These are phyloP conservation scores for Striga asiatica DNA, from an alignment of 257 asterid species.

Conservation along the genomic window DNA sequence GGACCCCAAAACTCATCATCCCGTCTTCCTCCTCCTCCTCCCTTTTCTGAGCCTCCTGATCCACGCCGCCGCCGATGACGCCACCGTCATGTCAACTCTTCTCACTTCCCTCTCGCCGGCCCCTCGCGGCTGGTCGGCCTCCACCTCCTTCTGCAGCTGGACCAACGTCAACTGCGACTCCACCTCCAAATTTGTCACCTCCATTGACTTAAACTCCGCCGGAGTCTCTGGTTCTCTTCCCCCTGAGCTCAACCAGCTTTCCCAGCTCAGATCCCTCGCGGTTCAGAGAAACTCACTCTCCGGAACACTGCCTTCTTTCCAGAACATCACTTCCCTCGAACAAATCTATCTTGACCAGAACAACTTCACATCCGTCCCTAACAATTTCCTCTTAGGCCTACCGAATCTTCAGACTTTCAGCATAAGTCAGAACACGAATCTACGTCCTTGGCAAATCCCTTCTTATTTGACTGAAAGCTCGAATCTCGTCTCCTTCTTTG, in stretches of 20 bases:
- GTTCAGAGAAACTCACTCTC: constrained; percentile 52
- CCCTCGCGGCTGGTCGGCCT: constrained; percentile 59
- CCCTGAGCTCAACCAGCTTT: constrained; percentile 42
- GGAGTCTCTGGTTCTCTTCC: constrained; percentile 63
- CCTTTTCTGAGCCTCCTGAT: constrained; percentile 17
- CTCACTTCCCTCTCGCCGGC: constrained; percentile 43
- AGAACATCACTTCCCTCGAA: constrained; percentile 48
- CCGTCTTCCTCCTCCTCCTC: constrained; percentile 20
- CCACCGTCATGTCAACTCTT: constrained; percentile 49
- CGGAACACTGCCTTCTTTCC: constrained; percentile 62
- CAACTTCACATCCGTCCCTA: constrained; percentile 35
- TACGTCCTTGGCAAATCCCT: constrained; percentile 64
- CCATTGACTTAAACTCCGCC: constrained; percentile 42
- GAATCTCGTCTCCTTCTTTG: constrained; percentile 36
- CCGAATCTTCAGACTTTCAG: constrained; percentile 35
- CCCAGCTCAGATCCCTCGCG: constrained; percentile 43
- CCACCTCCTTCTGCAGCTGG: constrained; percentile 56
- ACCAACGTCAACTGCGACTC: constrained; percentile 44
- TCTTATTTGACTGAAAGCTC: constrained; percentile 34
- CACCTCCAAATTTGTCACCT: constrained; percentile 29
- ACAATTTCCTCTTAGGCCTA: constrained; percentile 48
- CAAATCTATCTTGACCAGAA: constrained; percentile 44
- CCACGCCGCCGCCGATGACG: constrained; percentile 56
- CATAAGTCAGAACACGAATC: constrained; percentile 32
- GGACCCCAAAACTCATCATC: constrained; percentile 25